Evolutionary conservation across 2,329 filamentous ascomycete species (phyloP).

Genomic region (Talaromyces rugulosus): DNA sequence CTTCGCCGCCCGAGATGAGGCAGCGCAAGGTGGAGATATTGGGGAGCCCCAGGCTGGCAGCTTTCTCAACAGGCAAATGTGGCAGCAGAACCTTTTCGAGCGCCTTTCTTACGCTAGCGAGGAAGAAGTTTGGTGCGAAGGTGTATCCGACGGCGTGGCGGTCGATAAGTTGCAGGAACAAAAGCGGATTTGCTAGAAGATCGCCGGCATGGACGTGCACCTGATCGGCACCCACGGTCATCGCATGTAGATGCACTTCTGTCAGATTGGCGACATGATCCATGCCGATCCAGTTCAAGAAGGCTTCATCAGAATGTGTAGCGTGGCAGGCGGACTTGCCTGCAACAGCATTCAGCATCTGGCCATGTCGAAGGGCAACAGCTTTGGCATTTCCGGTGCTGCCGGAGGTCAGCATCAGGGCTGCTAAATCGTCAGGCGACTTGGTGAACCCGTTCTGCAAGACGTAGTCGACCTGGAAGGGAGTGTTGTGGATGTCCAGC

Average conservation of each 20-base stretch:
- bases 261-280: constrained; percentile 36
- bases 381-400: constrained; percentile 51
- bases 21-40: constrained; percentile 18
- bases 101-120: constrained; percentile 19
- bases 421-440: constrained; percentile 20
- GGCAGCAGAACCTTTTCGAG: background rate
- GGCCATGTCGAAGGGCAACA: constrained; percentile 41
- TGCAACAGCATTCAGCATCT: constrained; percentile 39
- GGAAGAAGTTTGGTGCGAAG: constrained; percentile 38
- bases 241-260: constrained; percentile 35
- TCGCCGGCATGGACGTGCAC: constrained; percentile 40
- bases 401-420: constrained; percentile 52
- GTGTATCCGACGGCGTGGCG: constrained; percentile 25
- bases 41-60: background rate
- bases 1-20: constrained; percentile 37
- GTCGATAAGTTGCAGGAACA: constrained; percentile 26
- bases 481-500: too few species aligned
- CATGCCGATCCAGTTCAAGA: constrained; percentile 35
- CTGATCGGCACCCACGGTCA: constrained; percentile 40
- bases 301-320: too few species aligned
- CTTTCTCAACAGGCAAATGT: background rate
- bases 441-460: background rate
- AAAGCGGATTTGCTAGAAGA: constrained; percentile 23
- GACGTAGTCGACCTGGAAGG: too few species aligned
- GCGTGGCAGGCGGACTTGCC: constrained; percentile 35